Percentiles rank a stretch among this genome's conserved stretches.
Evolutionary conservation across 495 filamentous ascomycete genomes (phyloP).

Genomic region (Penicillium bialowiezense): DNA sequence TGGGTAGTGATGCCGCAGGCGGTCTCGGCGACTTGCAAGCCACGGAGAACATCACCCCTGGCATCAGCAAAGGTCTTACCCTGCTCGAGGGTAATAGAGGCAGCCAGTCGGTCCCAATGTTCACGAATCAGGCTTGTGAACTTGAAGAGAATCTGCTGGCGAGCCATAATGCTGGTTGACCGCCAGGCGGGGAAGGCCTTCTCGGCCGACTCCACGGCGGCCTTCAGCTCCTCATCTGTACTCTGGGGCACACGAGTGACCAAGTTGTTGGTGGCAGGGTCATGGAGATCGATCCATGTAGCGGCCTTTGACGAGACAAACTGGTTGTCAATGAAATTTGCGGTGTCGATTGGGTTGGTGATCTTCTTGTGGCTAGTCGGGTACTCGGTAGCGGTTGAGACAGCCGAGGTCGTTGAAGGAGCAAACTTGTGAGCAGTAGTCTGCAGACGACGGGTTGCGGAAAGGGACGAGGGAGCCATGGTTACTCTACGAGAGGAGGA

Average conservation of each 20-base stretch:
- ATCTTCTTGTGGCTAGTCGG: conserved; percentile 83
- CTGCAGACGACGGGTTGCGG: conserved; percentile 46
- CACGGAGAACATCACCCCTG: conserved; percentile 89
- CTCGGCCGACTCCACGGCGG: conserved; percentile 82
- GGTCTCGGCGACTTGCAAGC: conserved; percentile 94
- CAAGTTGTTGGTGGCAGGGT: conserved; percentile 96
- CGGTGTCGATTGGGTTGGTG: conserved; percentile 69
- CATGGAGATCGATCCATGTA: conserved; percentile 87
- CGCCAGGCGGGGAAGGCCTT: conserved; percentile 89
- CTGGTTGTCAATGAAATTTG: conserved; percentile 89
- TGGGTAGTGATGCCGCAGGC: conserved; percentile 93
- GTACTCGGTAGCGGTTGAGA: conserved; percentile 65
- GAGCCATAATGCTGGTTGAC: conserved; percentile 74
- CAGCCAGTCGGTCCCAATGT: conserved; percentile 93
- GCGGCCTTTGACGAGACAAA: conserved; percentile 73
- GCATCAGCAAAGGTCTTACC: conserved; percentile 98
- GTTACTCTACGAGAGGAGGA: conserved; percentile 14
- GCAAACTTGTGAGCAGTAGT: conserved; percentile 58
- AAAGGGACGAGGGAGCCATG: conserved; percentile 20
- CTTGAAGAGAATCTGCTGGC: conserved; percentile 98
- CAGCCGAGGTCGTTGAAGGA: conserved; percentile 51
- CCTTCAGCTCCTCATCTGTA: conserved; percentile 83
- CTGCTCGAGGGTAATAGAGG: conserved; percentile 95
- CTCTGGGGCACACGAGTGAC: conserved; percentile 97
- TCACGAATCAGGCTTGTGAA: conserved; percentile 85